Base-by-base conservation (phyloP, 176 grass and related monocot species). In the Oryza meyeriana region DNA sequence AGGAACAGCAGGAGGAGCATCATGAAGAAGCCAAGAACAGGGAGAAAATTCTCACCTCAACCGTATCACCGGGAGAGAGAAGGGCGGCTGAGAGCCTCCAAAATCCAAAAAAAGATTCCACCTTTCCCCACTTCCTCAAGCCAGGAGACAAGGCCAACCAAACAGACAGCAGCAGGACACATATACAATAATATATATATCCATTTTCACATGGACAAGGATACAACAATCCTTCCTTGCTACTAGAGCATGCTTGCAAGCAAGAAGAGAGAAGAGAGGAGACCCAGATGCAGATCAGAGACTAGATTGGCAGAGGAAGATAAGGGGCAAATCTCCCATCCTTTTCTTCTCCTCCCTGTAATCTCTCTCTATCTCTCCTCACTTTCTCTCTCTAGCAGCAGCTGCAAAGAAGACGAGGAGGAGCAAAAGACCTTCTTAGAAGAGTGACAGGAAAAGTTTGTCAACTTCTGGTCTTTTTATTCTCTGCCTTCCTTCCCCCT, bases 391-490 rank as follows among this genome's bases (percentile, higher is more conserved):
- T 82, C 75, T 64, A 74, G 28, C 18, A 55, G 70, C 55, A 74
- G 29, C 30, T 55, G 69, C 62, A 64, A 52, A 35, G 77, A 67
- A 68, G 50, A 6, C 50, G 85, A 76, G n/a, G 78, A 84, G 69
- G 52, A 81, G 71, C 66, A 57, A 85, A 86, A 63, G 80, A 83
- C 75, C 87, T 89, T 89, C 83, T 80, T 82, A 79, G 90, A 89
- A 92, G 79, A 92, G 80, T 88, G 86, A 77, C 90, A 89, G 79
- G 79, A 82, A 86, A 89, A 87, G 70, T 77, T 89, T 92, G 90
- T 92, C 87, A 83, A 86, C 86, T 79, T 88, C 68, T 76, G 79
- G 74, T 88, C 90, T 71, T 85, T 87, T 83, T 71, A 87, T 91
- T 82, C 88, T 50, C 48, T 74, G 25, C 80, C 75, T 55, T 59